Conservation (phyloP, 768 basidiomycete species). For the Calocera viscosa region DNA sequence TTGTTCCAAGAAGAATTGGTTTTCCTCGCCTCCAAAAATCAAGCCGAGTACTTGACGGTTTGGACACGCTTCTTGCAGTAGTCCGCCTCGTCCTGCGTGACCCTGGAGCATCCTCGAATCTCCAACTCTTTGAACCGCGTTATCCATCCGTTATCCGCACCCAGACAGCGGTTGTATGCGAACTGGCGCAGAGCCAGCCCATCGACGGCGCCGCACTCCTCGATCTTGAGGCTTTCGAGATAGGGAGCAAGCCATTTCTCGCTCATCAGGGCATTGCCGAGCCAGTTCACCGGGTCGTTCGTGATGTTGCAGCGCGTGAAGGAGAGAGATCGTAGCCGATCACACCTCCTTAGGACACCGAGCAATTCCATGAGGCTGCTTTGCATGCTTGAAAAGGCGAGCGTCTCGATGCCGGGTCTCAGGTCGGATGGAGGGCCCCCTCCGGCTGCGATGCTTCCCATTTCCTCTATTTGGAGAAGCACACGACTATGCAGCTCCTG, state of each 20-base stretch:
- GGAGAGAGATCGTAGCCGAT: not conserved
- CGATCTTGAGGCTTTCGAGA: not conserved
- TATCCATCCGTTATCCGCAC: not conserved
- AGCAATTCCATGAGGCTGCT: not conserved
- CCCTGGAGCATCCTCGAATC: not conserved
- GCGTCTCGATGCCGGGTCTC: not conserved
- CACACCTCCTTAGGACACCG: not conserved
- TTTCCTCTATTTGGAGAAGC: not conserved
- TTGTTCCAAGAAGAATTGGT: too few relatives aligned
- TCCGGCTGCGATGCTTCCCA: not conserved
- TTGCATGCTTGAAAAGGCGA: not conserved
- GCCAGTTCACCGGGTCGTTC: constrained; percentile 7
- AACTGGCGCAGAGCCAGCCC: not conserved
- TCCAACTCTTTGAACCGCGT: not conserved
- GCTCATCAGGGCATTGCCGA: not conserved
- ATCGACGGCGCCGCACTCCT: not conserved
- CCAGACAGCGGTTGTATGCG: not conserved
- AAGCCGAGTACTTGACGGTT: not conserved
- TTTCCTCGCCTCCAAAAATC: too few relatives aligned
- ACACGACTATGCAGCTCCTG: not conserved
- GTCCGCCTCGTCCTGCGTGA: not conserved
- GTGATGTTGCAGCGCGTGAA: constrained; percentile 1
- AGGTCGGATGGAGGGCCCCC: not conserved
- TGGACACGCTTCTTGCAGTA: not conserved
- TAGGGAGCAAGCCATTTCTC: not conserved